These are phyloP conservation scores for Phlyctochytrium planicorne DNA, from an alignment of 192 early-diverging fungal genomes.

Conservation along the genomic window DNA sequence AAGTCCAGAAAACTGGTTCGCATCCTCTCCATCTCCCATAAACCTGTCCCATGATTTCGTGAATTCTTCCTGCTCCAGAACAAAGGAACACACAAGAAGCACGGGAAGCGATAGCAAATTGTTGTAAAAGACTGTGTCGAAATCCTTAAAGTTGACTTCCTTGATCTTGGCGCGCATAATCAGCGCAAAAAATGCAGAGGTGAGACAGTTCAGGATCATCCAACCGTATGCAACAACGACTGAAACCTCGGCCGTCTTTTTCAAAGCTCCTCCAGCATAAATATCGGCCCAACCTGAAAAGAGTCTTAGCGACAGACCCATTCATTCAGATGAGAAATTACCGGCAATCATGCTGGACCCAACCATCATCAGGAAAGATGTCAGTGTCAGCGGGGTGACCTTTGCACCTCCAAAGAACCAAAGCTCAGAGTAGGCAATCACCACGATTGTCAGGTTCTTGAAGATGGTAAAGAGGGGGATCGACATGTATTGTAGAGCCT, in stretches of 20 bases:
- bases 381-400: conserved; percentile 79
- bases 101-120: conserved; percentile 85
- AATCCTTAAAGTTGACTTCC: conserved; percentile 91
- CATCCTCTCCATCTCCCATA: conserved; percentile 29
- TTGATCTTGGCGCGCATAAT: conserved; percentile 90
- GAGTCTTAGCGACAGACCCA: background rate
- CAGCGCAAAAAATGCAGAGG: conserved; percentile 83
- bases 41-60: conserved; percentile 32
- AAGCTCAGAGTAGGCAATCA: conserved; percentile 92
- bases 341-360: conserved; percentile 85
- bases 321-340: conserved; percentile 36
- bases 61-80: conserved; percentile 33
- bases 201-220: conserved; percentile 92
- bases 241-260: conserved; percentile 21
- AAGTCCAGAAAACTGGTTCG: conserved; percentile 36
- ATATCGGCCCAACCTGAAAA: conserved; percentile 44
- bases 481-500: conserved; percentile 86
- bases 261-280: conserved; percentile 30
- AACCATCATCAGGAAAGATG: conserved; percentile 78
- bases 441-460: conserved; percentile 98
- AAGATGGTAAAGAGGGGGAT: conserved; percentile 97
- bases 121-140: conserved; percentile 98
- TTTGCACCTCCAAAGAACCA: conserved; percentile 73
- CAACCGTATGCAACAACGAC: conserved; percentile 48
- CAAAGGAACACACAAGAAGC: conserved; percentile 38